Evolutionary conservation across 192 early-diverging fungal species (phyloP).

Genomic region (Martensiomyces pterosporus): DNA sequence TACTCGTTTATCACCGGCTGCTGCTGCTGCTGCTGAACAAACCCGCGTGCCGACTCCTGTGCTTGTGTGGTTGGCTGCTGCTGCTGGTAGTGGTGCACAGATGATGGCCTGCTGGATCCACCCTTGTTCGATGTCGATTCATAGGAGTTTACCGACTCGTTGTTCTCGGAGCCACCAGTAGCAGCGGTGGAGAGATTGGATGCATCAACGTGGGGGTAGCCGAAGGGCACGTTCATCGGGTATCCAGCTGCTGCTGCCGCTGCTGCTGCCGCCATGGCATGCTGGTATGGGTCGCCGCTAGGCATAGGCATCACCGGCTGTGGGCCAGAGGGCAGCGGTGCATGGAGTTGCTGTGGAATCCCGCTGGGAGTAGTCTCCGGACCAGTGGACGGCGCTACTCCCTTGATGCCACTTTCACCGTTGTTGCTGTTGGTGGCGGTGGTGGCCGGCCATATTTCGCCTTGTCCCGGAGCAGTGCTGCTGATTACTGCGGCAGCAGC

Average conservation of each 20-base stretch:
- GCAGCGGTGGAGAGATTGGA: slow-evolving; percentile 37
- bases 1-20: slow-evolving; percentile 8
- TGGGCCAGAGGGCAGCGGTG: too few relatives aligned
- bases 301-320: slow-evolving; percentile 11
- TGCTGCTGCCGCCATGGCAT: slow-evolving; percentile 23
- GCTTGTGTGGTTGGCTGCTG: slow-evolving; percentile 4
- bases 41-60: slow-evolving; percentile 6
- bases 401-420: too few relatives aligned
- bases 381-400: too few relatives aligned
- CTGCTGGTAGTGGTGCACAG: slow-evolving; percentile 10
- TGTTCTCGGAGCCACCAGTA: slow-evolving; percentile 42
- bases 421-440: not conserved
- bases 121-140: slow-evolving; percentile 35
- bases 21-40: too few relatives aligned
- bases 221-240: slow-evolving; percentile 21
- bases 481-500: not conserved
- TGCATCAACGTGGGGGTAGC: slow-evolving; percentile 40
- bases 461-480: not conserved
- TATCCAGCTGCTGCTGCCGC: slow-evolving; percentile 19
- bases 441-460: not conserved
- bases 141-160: slow-evolving; percentile 35
- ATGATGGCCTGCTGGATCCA: slow-evolving; percentile 4
- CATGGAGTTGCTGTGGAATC: too few relatives aligned
- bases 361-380: too few relatives aligned
- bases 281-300: slow-evolving; percentile 18